Conservation (phyloP, 1,284 basidiomycete species). For the Cutaneotrichosporon sp. region DNA sequence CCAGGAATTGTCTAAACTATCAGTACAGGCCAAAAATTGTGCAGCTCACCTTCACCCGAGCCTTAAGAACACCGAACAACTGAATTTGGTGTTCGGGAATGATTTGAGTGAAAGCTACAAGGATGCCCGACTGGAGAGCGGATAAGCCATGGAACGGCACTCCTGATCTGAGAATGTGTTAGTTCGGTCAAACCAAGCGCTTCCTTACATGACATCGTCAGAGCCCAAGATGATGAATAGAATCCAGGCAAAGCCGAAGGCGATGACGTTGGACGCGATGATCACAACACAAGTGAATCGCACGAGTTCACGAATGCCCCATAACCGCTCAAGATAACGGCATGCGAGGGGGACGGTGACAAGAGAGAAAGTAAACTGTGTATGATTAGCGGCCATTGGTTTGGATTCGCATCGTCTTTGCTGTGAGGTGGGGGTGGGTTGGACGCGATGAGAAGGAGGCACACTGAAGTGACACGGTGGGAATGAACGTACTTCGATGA, state of each 20-base stretch:
- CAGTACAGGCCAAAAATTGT: background rate
- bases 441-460: no score
- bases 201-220: constrained; percentile 55
- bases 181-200: background rate
- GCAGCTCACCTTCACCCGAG: constrained; percentile 74
- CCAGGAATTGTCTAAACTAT: constrained; percentile 72
- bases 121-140: constrained; percentile 80
- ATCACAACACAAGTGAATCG: constrained; percentile 79
- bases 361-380: constrained; percentile 73
- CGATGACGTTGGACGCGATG: constrained; percentile 79
- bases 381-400: no score
- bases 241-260: constrained; percentile 57
- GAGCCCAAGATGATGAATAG: constrained; percentile 42
- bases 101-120: constrained; percentile 94
- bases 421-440: no score
- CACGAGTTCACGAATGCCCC: constrained; percentile 79
- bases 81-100: constrained; percentile 98
- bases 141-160: constrained; percentile 87
- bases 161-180: constrained; percentile 67
- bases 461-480: no score
- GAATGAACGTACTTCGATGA: constrained; percentile 77
- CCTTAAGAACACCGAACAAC: constrained; percentile 74
- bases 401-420: no score
- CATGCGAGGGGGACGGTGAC: constrained; percentile 74
- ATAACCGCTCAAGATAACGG: constrained; percentile 86